Percentiles rank a stretch among this genome's conserved stretches.
phyloP scores from a whole-genome alignment of 176 grass and related monocot genomes.

The Eremochloa ophiuroides region DNA sequence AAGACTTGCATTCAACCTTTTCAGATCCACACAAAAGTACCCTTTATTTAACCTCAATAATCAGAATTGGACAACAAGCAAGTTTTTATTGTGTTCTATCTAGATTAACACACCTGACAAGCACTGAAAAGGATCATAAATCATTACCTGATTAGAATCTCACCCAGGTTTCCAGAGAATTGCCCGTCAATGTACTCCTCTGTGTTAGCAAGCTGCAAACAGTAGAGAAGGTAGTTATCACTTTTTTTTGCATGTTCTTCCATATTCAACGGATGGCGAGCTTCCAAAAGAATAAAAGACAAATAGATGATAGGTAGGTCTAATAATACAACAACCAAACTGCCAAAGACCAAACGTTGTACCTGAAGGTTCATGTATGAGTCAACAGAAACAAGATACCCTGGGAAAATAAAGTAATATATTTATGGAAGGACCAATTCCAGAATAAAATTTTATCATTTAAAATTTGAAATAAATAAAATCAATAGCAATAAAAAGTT shows the following conservation, averaged over 20 bases:
- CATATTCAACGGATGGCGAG: not conserved
- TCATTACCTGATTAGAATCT: constrained; percentile 76
- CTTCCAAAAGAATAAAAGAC: not conserved
- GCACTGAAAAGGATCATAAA: not conserved
- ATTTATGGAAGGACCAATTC: not conserved
- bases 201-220: constrained; percentile 69
- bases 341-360: not conserved
- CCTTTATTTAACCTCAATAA: not conserved
- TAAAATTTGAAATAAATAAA: not conserved
- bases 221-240: not conserved
- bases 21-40: not conserved
- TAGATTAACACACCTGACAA: not conserved
- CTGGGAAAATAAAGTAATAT: constrained; percentile 27
- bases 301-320: not conserved
- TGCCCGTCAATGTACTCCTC: constrained; percentile 89
- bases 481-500: not conserved
- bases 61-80: not conserved
- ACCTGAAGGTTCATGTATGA: constrained; percentile 97
- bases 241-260: not conserved
- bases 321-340: not conserved
- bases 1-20: not conserved
- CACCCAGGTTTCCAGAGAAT: constrained; percentile 78
- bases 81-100: not conserved
- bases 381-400: constrained; percentile 91
- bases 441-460: not conserved